Evolutionary conservation across 176 grass and related monocot species (phyloP).

Genomic region (Avena insularis): DNA sequence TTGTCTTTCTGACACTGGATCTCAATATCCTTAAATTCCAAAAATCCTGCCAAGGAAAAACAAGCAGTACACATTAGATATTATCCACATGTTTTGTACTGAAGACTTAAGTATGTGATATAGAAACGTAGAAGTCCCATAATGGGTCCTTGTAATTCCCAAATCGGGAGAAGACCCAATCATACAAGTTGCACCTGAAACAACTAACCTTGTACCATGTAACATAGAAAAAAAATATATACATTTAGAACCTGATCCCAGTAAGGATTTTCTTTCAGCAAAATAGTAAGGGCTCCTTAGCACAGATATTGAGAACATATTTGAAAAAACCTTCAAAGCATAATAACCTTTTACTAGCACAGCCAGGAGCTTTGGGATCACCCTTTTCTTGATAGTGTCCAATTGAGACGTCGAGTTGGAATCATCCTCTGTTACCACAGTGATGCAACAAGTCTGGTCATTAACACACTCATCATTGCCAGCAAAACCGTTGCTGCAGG

Average conservation of each 20-base stretch:
- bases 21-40: conserved; percentile 76
- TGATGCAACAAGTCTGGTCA: conserved; percentile 62
- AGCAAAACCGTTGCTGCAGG: conserved; percentile 57
- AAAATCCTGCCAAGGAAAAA: conserved; percentile 64
- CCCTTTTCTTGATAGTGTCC: conserved; percentile 62
- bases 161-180: conserved; percentile 2
- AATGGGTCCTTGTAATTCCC: not conserved
- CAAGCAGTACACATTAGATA: conserved; percentile 22
- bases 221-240: conserved; percentile 36
- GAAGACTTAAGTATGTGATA: conserved; percentile 6
- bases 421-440: conserved; percentile 53
- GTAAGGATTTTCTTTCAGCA: not conserved
- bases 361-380: conserved; percentile 68
- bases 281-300: not conserved
- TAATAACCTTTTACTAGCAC: conserved; percentile 75
- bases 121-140: conserved; percentile 1
- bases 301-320: conserved; percentile 20
- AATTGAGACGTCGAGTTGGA: conserved; percentile 50
- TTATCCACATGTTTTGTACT: conserved; percentile 14
- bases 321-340: conserved; percentile 7
- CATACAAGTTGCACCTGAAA: conserved; percentile 29
- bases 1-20: conserved; percentile 59
- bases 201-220: not conserved
- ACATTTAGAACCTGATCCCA: conserved; percentile 16
- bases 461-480: conserved; percentile 17